Base-by-base conservation (phyloP, 2,329 filamentous ascomycete species). In the Botrytis porri region DNA sequence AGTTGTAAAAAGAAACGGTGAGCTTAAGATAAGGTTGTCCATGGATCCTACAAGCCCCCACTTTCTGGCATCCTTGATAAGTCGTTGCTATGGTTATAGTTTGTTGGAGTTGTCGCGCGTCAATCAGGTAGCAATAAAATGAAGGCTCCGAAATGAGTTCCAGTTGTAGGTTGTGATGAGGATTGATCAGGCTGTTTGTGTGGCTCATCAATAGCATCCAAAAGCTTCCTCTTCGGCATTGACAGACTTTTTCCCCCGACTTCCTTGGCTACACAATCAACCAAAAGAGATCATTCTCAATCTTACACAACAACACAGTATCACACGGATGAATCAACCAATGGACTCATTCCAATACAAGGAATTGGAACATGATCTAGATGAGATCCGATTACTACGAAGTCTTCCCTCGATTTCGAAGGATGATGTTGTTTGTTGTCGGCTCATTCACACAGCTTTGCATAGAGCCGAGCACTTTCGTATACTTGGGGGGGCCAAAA, bases 401-500 rank as follows among this genome's bases (percentile, higher is more conserved):
- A 25, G 77, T 41, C 32, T 64, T 43, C 74, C 75, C 18, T 61
- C 72, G 18, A 25, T 59, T 39, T 69, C 74, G 57, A 54, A 60
- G 22, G 60, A 65, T 5, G 70, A 62, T 35, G 60, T 51, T 16
- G 63, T 77, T 45, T 43, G 67, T 16, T 76, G 75, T 67, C 69
- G 70, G 32, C 61, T 78, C 7, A 75, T 78, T 39, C 74, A 76
- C 69, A 75, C 75, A 43, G 72, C 69, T 29, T 73, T 78, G 12
- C 62, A 74, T 3, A 39, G 69, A 37, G 76, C 77, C 62, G 72
- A 39, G 77, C 77, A 18, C 76, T 79, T 29, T 79, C 78, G 8
- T 79, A 79, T 63, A 69, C 75, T 8, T 79, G 78, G 78, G 78
- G 78, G 76, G 5, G 63, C 72, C 29, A 29, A 59, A 29, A 20